Evolutionary conservation across 495 filamentous ascomycete species (phyloP).

Genomic region (Aspergillus saccharolyticus): DNA sequence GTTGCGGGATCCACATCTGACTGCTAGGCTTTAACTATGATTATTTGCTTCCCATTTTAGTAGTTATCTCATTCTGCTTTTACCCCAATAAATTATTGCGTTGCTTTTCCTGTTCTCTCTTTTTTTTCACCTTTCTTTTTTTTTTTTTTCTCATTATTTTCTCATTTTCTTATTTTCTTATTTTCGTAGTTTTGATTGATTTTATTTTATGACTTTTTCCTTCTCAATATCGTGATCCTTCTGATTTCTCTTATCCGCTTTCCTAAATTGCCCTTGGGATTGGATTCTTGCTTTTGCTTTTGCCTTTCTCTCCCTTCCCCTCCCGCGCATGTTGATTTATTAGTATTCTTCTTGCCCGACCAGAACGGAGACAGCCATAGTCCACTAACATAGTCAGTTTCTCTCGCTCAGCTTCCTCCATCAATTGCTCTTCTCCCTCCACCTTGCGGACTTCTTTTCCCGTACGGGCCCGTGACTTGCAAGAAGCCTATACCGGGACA

Average conservation of each 20-base stretch:
- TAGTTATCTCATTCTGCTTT: neutral
- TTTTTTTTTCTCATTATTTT: conserved; percentile 5
- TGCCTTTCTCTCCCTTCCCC: conserved; percentile 5
- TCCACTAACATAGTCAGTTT: conserved; percentile 6
- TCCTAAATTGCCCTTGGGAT: neutral
- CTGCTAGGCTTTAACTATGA: conserved; percentile 5
- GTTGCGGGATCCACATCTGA: conserved; percentile 17
- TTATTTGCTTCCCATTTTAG: neutral
- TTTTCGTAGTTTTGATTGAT: no score
- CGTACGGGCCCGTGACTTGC: conserved; percentile 11
- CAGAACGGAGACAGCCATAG: conserved; percentile 17
- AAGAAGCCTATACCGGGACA: conserved; percentile 9
- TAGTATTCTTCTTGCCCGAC: conserved; percentile 2
- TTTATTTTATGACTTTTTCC: conserved; percentile 3
- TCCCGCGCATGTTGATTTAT: neutral
- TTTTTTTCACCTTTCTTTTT: conserved; percentile 7
- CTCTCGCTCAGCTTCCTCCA: conserved; percentile 6
- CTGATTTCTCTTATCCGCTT: neutral
- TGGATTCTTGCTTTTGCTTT: neutral
- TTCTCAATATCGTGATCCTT: neutral
- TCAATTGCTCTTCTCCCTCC: conserved; percentile 6
- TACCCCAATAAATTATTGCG: neutral
- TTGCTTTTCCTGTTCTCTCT: conserved; percentile 3
- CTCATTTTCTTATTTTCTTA: neutral
- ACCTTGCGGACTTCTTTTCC: no score